phyloP scores from a whole-genome alignment of 768 basidiomycete genomes.

The Russula dissimulans region DNA sequence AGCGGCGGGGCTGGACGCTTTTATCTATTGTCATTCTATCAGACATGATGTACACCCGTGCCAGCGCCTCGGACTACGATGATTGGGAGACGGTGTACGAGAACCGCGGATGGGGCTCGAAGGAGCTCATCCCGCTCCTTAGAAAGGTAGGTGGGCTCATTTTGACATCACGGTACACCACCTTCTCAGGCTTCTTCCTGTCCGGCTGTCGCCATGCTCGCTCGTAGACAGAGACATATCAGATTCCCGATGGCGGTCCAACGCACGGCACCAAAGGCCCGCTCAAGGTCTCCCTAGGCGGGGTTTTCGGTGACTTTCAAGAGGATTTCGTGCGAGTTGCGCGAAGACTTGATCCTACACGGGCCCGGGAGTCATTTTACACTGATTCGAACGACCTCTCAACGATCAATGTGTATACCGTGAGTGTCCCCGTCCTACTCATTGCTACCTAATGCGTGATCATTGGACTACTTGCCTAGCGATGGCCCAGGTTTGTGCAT shows the following conservation, averaged over 20 bases:
- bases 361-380: conserved; percentile 13
- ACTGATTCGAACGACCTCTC: conserved; percentile 21
- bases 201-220: no score
- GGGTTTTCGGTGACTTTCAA: conserved; percentile 20
- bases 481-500: conserved; percentile 43
- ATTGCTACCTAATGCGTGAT: not conserved
- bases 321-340: conserved; percentile 25
- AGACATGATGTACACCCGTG: conserved; percentile 42
- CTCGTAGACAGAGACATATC: conserved; percentile 32
- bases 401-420: conserved; percentile 24
- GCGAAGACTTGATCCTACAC: conserved; percentile 19
- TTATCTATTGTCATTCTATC: not conserved
- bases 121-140: conserved; percentile 46
- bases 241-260: conserved; percentile 22
- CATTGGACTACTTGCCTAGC: conserved; percentile 26
- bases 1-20: no score
- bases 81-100: conserved; percentile 44
- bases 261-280: conserved; percentile 43
- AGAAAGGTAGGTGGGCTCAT: conserved; percentile 35
- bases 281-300: conserved; percentile 29
- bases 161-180: no score
- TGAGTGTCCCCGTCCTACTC: not conserved
- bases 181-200: no score
- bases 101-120: conserved; percentile 55
- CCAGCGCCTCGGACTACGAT: conserved; percentile 55